A percentile compares a stretch with the other conserved stretches of the same genome.
Evolutionary conservation across 192 early-diverging fungal species (phyloP).

Genomic region (Coemansia sp.): DNA sequence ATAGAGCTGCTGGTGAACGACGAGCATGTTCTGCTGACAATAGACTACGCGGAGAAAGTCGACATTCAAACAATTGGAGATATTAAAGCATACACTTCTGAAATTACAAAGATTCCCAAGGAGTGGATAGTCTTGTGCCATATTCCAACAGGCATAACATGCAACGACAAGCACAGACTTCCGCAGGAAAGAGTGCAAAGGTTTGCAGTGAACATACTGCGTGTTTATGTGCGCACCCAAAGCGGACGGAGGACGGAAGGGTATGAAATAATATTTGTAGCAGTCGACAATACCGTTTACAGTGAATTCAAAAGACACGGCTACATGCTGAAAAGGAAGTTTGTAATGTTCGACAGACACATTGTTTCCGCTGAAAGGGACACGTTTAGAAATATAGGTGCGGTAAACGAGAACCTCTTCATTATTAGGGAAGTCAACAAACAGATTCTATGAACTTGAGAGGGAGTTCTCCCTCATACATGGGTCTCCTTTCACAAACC

Average conservation of each 20-base stretch:
- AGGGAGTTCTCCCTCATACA: too few relatives aligned
- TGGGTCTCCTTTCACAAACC: too few relatives aligned
- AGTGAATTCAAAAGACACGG: slow-evolving; percentile 1
- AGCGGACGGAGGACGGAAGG: neutral
- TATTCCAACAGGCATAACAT: neutral
- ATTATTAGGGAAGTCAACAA: neutral
- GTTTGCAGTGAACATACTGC: slow-evolving; percentile 10
- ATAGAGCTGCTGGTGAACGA: slow-evolving; percentile 5
- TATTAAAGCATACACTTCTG: neutral
- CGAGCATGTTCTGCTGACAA: neutral
- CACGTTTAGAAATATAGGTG: neutral
- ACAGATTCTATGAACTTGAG: neutral
- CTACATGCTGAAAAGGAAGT: neutral
- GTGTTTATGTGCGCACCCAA: neutral
- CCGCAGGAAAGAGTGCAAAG: neutral
- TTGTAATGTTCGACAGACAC: neutral
- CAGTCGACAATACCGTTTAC: neutral
- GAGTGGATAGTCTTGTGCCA: slow-evolving; percentile 3
- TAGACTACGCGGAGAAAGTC: neutral
- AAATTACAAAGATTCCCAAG: neutral
- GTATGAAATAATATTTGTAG: neutral
- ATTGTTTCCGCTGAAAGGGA: slow-evolving; percentile 2
- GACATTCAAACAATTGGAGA: slow-evolving; percentile 5
- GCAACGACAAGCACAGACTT: slow-evolving; percentile 1
- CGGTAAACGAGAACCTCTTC: neutral